Evolutionary conservation across 148 eudicot genomes (phyloP), one percentile per base, ranked within the genome.

Genomic region (Diospyros kaki): DNA sequence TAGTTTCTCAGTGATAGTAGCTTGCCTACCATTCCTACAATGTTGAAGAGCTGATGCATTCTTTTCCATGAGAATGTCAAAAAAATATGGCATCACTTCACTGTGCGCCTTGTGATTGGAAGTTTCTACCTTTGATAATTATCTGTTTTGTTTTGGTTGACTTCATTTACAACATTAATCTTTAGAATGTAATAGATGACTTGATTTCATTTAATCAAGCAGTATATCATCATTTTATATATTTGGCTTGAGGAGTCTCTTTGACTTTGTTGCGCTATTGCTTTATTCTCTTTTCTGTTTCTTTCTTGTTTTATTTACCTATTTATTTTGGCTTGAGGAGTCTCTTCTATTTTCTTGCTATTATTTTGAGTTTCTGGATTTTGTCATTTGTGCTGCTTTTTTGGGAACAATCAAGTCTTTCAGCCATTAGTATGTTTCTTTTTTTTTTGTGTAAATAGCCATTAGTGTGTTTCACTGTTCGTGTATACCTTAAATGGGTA

Each of bases 101-200:
- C 53, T 66, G 17, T 50, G 54, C 14, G 46, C 13, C 54, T 69
- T 69, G 44, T 53, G 61, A 7, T 69, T 59, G 60, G 60, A 54
- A 53, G 46, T 39, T 44, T 10, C 54, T 4, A 14, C 40, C 17
- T 52, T 69, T 15, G 1, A 41, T 43, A 3, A 2, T 0, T 11
- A 12, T 8, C 13, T 54, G 13, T 3, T 0, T 54, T 54, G 12
- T 54, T 11, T 54, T 54, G 58, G 12, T 54, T 13, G 12, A 54
- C 12, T 14, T 1, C 13, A 9, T 8, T 54, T 12, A 10, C 9
- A 54, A 28, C 28, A 28, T 28, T 28, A 28, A 28, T 28, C 28
- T 28, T 28, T 28, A 28, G 28, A 28, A 28, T 28, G 28, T 28
- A 28, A 28, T 28, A 28, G 28, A 28, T 28, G 28, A 28, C 28